phyloP scores from a whole-genome alignment of 345 rosid genomes.

The Bruguiera parviflora region DNA sequence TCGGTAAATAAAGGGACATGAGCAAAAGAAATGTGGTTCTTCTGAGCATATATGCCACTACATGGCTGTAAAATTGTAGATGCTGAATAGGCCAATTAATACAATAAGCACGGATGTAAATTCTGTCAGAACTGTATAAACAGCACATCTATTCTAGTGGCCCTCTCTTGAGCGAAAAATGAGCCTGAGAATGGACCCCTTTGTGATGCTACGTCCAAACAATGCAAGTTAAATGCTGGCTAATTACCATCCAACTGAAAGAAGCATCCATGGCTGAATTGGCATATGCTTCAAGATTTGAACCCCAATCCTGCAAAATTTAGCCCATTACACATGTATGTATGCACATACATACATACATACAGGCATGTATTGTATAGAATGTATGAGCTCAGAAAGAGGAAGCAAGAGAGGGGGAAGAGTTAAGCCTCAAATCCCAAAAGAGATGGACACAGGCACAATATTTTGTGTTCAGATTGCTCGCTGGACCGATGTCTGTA shows the following conservation, averaged over 20 bases:
- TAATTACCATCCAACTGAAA: slow-evolving; percentile 66
- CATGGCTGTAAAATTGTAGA: not conserved
- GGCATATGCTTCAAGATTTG: slow-evolving; percentile 51
- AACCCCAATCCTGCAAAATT: slow-evolving; percentile 51
- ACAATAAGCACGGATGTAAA: no score
- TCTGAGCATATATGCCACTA: not conserved
- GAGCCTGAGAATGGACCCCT: not conserved
- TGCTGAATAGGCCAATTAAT: not conserved
- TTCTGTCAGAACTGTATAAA: no score
- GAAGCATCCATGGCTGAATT: slow-evolving; percentile 54
- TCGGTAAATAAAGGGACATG: not conserved
- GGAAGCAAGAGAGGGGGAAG: no score
- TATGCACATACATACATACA: no score
- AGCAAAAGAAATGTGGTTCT: not conserved
- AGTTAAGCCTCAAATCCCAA: no score
- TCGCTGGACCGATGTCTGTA: no score
- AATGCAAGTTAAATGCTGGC: not conserved
- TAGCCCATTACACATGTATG: no score
- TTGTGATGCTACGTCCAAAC: not conserved
- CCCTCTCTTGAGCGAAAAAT: not conserved
- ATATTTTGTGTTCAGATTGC: no score
- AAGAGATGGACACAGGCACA: no score
- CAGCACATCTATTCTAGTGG: no score
- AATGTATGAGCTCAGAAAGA: no score
- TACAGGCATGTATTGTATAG: no score